Conservation (phyloP, 352 stramenopile species). For the Phytophthora colocasiae region DNA sequence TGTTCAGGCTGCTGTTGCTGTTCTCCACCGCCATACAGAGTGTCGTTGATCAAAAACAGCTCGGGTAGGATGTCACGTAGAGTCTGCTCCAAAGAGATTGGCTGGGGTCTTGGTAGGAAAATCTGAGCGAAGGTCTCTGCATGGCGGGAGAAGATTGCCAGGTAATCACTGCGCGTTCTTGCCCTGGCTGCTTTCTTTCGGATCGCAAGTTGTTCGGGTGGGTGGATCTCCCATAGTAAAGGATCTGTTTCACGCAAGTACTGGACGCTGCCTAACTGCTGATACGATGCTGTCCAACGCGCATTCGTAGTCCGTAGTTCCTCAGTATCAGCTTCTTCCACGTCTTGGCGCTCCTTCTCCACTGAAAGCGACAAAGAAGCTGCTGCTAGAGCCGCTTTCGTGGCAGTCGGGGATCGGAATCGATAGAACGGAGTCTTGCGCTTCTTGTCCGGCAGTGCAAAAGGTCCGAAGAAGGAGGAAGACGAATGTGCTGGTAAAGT, state of each 20-base stretch:
- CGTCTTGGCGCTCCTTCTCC: conserved; percentile 31
- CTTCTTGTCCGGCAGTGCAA: conserved; percentile 43
- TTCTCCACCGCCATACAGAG: conserved; percentile 72
- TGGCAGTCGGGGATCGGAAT: conserved; percentile 53
- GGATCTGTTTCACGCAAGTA: conserved; percentile 84
- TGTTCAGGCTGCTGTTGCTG: conserved; percentile 40
- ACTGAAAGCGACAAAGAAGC: conserved; percentile 31
- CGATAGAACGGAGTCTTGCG: conserved; percentile 62
- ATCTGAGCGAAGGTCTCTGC: conserved; percentile 72
- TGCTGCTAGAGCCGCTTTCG: conserved; percentile 44
- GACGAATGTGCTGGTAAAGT: conserved; percentile 47
- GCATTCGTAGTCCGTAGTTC: conserved; percentile 30
- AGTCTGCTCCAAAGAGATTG: conserved; percentile 83
- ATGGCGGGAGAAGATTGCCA: conserved; percentile 74
- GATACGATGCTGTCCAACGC: conserved; percentile 42
- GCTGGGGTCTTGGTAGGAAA: conserved; percentile 68
- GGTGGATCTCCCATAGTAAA: conserved; percentile 85
- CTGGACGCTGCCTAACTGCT: conserved; percentile 79
- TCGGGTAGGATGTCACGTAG: conserved; percentile 79
- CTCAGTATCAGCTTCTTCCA: conserved; percentile 43
- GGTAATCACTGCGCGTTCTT: conserved; percentile 61
- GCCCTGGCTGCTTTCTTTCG: conserved; percentile 70
- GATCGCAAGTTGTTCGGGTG: conserved; percentile 77
- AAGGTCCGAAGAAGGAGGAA: conserved; percentile 39
- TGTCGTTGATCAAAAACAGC: conserved; percentile 83